Evolutionary conservation across 305 asterid genomes (phyloP).

Genomic region (Euphrasia arctica): DNA sequence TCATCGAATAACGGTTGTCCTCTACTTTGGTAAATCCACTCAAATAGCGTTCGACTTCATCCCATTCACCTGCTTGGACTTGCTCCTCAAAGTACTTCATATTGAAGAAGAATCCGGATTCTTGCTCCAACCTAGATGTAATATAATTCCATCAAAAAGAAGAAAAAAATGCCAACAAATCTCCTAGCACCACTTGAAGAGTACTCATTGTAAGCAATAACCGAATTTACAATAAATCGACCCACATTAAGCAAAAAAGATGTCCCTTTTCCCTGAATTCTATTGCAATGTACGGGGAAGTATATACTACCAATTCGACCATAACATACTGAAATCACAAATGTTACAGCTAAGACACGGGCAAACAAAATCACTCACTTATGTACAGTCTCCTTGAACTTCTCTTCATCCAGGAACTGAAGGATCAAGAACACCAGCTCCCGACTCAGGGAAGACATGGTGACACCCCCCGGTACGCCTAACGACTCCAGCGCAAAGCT

Average conservation of each 20-base stretch:
- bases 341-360: conserved; percentile 5
- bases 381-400: conserved; percentile 90
- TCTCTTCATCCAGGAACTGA: conserved; percentile 97
- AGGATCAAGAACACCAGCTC: conserved; percentile 91
- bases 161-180: background rate
- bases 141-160: conserved; percentile 1
- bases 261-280: background rate
- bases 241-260: background rate
- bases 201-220: no score
- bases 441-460: conserved; percentile 96
- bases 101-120: conserved; percentile 92
- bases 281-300: background rate
- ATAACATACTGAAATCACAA: background rate
- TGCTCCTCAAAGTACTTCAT: conserved; percentile 93
- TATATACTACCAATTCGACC: background rate
- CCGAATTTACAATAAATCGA: background rate
- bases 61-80: conserved; percentile 97
- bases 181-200: background rate
- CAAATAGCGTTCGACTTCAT: conserved; percentile 85
- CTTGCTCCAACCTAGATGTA: conserved; percentile 81
- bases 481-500: conserved; percentile 90
- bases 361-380: conserved; percentile 46
- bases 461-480: conserved; percentile 78
- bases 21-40: conserved; percentile 95
- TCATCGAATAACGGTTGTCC: conserved; percentile 96